phyloP scores from a whole-genome alignment of 2,329 filamentous ascomycete species.

The Phaeophleospora eucalypticola region DNA sequence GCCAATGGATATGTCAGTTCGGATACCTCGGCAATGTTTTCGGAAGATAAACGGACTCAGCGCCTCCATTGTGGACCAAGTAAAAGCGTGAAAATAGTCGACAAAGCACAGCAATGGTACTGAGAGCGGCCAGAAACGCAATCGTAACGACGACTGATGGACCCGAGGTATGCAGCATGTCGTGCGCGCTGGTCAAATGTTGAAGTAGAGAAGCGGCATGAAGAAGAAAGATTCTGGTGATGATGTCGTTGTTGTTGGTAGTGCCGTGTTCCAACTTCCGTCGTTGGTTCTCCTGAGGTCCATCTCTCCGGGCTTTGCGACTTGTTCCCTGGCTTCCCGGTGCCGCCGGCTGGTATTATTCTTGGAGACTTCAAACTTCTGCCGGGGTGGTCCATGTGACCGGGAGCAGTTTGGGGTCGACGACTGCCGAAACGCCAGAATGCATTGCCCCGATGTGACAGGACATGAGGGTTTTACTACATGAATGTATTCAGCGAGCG shows the following conservation, averaged over 20 bases:
- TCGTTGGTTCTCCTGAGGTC: too few species aligned
- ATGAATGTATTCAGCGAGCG: too few species aligned
- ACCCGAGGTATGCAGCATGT: conserved; percentile 2
- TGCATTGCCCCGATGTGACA: too few species aligned
- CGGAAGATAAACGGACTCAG: conserved; percentile 3
- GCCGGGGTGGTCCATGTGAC: neutral
- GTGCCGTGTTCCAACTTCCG: neutral
- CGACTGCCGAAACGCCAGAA: neutral
- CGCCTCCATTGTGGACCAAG: conserved; percentile 4
- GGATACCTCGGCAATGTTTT: neutral
- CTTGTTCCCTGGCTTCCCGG: neutral
- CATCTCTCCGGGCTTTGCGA: too few species aligned
- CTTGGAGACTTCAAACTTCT: neutral
- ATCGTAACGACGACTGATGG: conserved; percentile 1
- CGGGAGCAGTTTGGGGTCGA: neutral
- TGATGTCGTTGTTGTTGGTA: neutral
- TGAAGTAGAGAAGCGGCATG: neutral
- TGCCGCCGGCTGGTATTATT: neutral
- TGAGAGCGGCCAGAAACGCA: conserved; percentile 1
- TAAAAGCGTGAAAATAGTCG: conserved; percentile 3
- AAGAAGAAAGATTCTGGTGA: neutral
- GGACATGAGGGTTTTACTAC: too few species aligned
- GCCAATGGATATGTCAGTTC: neutral
- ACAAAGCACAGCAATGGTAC: conserved; percentile 1
- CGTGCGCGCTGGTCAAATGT: neutral